Percentiles rank a stretch among this genome's conserved stretches.
phyloP scores from a whole-genome alignment of 345 rosid species.

The Luvunga scandens region DNA sequence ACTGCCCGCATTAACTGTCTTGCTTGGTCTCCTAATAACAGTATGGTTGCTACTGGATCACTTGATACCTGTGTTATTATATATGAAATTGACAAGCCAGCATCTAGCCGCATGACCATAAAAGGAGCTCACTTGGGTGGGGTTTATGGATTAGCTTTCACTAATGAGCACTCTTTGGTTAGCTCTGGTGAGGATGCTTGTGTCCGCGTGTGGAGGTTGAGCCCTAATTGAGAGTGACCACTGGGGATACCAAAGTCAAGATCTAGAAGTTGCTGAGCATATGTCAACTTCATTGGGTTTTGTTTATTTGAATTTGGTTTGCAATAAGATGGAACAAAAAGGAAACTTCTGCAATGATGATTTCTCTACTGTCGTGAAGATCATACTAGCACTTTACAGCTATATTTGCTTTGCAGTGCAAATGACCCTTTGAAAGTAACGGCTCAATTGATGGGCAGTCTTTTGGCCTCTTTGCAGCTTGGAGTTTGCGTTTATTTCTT shows the following conservation, averaged over 20 bases:
- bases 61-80: conserved; percentile 77
- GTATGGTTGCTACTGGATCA: conserved; percentile 79
- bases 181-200: conserved; percentile 98
- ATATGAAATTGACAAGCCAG: conserved; percentile 75
- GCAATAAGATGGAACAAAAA: neutral
- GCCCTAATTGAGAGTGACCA: conserved; percentile 26
- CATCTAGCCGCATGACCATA: conserved; percentile 63
- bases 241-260: neutral
- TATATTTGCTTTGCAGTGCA: neutral
- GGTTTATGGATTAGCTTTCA: conserved; percentile 79
- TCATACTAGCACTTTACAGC: neutral
- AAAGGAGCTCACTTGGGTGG: conserved; percentile 92
- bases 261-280: neutral
- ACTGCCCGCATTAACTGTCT: conserved; percentile 83
- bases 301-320: conserved; percentile 14
- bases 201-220: conserved; percentile 68
- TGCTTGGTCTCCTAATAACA: conserved; percentile 86
- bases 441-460: neutral
- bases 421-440: neutral
- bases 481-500: neutral
- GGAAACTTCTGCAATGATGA: neutral
- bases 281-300: neutral
- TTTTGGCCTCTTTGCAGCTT: neutral
- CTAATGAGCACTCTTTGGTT: conserved; percentile 52
- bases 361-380: neutral